A percentile compares a stretch with the other conserved stretches of the same genome.
These are phyloP conservation scores for Hypoxylon sp. DNA, from an alignment of 2,329 filamentous ascomycete species.

Conservation along the genomic window DNA sequence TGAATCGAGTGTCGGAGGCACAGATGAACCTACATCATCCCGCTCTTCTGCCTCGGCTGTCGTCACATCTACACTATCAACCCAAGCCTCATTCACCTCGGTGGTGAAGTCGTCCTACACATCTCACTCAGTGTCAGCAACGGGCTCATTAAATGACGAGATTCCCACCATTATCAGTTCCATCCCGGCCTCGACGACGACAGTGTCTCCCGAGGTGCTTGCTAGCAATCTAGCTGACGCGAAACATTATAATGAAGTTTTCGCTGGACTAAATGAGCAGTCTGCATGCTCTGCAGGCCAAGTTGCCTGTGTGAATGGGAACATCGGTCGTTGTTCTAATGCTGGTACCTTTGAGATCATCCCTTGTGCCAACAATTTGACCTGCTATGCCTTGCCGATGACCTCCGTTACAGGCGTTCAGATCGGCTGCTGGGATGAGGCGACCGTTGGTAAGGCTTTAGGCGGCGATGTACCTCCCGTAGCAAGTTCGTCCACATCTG, in stretches of 20 bases:
- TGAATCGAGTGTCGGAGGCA: conserved; percentile 4
- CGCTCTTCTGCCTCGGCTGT: conserved; percentile 20
- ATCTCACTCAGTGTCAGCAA: conserved; percentile 53
- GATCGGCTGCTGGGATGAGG: conserved; percentile 63
- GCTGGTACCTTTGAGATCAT: conserved; percentile 61
- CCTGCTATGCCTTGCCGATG: conserved; percentile 71
- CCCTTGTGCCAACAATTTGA: conserved; percentile 55
- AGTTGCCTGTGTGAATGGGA: conserved; percentile 68
- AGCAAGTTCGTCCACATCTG: conserved; percentile 23
- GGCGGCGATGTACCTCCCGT: conserved; percentile 50
- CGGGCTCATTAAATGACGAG: conserved; percentile 56
- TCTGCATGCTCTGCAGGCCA: conserved; percentile 65
- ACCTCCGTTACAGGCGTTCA: conserved; percentile 63
- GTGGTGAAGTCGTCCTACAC: conserved; percentile 43
- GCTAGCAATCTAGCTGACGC: conserved; percentile 64
- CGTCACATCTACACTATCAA: conserved; percentile 19
- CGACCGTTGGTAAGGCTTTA: conserved; percentile 61
- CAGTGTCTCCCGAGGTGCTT: conserved; percentile 60
- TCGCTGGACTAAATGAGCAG: conserved; percentile 60
- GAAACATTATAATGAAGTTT: conserved; percentile 64
- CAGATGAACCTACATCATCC: conserved; percentile 6
- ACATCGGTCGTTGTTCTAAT: conserved; percentile 63
- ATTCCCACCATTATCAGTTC: conserved; percentile 62
- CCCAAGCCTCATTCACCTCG: conserved; percentile 31
- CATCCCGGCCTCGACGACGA: conserved; percentile 57